Percentiles rank a stretch among this genome's conserved stretches.
These are phyloP conservation scores for Juncus inflexus DNA, from an alignment of 176 grass and related monocot species.

Conservation along the genomic window DNA sequence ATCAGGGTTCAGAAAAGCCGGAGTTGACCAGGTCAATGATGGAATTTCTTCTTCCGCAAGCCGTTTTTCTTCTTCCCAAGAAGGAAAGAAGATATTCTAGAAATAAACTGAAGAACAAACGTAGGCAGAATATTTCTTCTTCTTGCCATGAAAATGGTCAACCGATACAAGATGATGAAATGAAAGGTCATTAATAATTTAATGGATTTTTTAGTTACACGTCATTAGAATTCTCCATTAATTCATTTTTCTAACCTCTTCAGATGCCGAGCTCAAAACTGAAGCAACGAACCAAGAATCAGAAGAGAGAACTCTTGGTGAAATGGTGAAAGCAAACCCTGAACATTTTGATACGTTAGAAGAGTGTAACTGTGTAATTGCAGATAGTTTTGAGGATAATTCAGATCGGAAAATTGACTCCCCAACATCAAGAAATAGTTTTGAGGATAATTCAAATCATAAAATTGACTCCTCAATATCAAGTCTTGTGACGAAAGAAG, in stretches of 20 bases:
- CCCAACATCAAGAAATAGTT: background rate
- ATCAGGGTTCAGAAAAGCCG: conserved; percentile 46
- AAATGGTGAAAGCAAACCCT: no score
- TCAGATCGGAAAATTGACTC: no score
- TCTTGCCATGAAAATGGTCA: no score
- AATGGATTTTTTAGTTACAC: no score
- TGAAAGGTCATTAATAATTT: no score
- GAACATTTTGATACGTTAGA: conserved; percentile 33
- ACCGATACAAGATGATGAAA: no score
- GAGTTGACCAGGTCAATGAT: conserved; percentile 80
- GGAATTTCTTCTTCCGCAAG: conserved; percentile 81
- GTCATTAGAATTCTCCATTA: no score
- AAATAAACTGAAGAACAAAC: conserved; percentile 33
- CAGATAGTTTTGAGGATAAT: conserved; percentile 73
- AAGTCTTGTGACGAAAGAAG: conserved; percentile 27
- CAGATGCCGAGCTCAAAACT: no score
- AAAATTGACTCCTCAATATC: conserved; percentile 23
- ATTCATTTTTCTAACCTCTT: no score
- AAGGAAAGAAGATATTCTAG: conserved; percentile 36
- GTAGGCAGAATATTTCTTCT: no score
- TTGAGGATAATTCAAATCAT: conserved; percentile 33
- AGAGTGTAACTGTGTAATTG: conserved; percentile 32
- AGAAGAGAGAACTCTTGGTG: no score
- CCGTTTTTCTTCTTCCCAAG: conserved; percentile 49
- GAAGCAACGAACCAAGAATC: no score